Evolutionary conservation across 140 eudicot genomes (phyloP).

Genomic region (Ambrosia hybrid): DNA sequence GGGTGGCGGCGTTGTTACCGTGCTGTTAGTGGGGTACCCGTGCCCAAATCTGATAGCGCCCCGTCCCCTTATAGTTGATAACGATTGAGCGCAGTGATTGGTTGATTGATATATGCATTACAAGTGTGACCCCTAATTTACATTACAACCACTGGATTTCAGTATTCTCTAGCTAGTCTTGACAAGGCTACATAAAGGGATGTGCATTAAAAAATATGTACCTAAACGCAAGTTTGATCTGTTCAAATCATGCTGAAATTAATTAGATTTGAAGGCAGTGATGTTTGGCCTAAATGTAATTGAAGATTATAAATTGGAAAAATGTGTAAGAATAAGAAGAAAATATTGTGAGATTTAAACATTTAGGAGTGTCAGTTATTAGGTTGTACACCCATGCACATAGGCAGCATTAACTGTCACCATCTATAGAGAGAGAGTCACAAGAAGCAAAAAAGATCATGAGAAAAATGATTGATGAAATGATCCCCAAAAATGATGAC

Average conservation of each 20-base stretch:
- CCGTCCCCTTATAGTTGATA: background rate
- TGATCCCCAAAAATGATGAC: slow-evolving; percentile 40
- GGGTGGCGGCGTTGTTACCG: too few species aligned
- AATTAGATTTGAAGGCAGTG: slow-evolving; percentile 3
- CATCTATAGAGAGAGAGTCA: slow-evolving; percentile 31
- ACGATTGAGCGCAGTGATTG: background rate
- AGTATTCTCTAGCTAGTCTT: background rate
- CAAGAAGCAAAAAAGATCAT: slow-evolving; percentile 29
- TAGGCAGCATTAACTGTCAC: slow-evolving; percentile 37
- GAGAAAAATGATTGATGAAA: slow-evolving; percentile 44
- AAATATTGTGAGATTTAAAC: slow-evolving; percentile 35
- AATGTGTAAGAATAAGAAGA: slow-evolving; percentile 24
- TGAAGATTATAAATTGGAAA: background rate
- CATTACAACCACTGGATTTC: background rate
- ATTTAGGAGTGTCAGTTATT: slow-evolving; percentile 30
- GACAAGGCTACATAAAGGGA: background rate
- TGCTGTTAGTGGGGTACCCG: too few species aligned
- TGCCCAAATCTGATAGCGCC: too few species aligned
- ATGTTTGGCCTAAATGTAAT: background rate
- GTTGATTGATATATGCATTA: background rate
- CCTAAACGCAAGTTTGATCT: background rate
- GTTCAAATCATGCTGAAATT: background rate
- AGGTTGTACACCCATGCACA: slow-evolving; percentile 28
- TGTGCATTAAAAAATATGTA: background rate
- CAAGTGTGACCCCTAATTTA: background rate